Conservation (phyloP, 441 rosid genomes). For the Gossypium trilobum region DNA sequence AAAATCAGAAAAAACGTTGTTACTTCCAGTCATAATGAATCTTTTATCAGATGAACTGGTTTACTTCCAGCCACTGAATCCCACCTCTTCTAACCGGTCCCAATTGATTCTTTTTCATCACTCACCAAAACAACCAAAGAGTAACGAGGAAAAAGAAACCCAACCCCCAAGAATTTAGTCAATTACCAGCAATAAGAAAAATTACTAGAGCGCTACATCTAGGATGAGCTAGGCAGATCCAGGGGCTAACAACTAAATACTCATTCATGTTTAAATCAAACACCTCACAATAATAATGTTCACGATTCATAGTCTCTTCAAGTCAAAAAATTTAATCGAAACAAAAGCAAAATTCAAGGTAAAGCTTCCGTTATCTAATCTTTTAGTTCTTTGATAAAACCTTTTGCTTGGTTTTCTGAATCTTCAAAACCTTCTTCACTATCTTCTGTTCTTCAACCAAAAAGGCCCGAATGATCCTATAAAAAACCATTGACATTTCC, state of each 20-base stretch:
- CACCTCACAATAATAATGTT: background rate
- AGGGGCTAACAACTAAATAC: background rate
- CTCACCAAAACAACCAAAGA: background rate
- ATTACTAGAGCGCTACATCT: background rate
- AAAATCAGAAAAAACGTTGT: background rate
- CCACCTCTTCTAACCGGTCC: too few species aligned
- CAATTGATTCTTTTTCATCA: background rate
- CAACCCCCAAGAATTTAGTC: background rate
- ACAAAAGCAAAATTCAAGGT: background rate
- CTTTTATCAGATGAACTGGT: background rate
- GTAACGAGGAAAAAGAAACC: background rate
- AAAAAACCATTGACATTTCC: background rate
- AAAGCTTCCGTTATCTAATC: background rate
- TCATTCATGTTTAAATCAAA: conserved; percentile 2
- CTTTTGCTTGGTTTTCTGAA: conserved; percentile 31
- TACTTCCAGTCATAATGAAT: background rate
- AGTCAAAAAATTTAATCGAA: conserved; percentile 6
- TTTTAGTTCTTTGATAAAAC: conserved; percentile 11
- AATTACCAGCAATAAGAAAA: background rate
- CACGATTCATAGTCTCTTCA: background rate
- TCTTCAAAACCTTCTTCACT: conserved; percentile 34
- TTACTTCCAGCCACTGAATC: background rate
- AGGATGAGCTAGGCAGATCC: background rate
- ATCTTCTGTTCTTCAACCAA: conserved; percentile 36
- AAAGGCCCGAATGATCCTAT: conserved; percentile 29